phyloP scores from a whole-genome alignment of 768 basidiomycete genomes.

The Suillus variegatus region DNA sequence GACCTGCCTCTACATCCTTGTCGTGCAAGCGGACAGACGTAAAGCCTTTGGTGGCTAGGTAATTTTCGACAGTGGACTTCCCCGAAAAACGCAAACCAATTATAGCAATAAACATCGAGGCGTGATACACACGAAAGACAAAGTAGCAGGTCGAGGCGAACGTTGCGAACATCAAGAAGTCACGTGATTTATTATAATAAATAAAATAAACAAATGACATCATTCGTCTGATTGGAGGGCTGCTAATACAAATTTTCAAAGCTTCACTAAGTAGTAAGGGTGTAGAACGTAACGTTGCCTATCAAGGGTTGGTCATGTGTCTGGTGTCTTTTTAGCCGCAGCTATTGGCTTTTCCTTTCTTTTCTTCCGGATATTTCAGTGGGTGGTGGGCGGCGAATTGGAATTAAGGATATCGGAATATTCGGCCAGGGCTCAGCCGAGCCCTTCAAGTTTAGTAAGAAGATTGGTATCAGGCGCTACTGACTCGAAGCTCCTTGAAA shows the following conservation, averaged over 20 bases:
- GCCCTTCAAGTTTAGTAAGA: conserved; percentile 51
- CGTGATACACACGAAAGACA: neutral
- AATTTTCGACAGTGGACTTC: conserved; percentile 59
- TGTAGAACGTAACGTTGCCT: neutral
- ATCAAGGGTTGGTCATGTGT: neutral
- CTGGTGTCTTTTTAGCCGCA: conserved; percentile 41
- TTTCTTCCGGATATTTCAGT: conserved; percentile 53
- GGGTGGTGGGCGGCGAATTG: conserved; percentile 56
- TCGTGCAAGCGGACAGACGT: conserved; percentile 43
- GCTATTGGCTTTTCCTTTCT: conserved; percentile 52
- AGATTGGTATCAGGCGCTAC: conserved; percentile 41
- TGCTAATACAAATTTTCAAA: too few relatives aligned
- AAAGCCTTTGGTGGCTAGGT: conserved; percentile 62
- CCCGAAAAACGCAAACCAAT: conserved; percentile 65
- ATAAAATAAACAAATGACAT: too few relatives aligned
- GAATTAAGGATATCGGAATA: conserved; percentile 41
- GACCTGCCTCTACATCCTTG: conserved; percentile 22
- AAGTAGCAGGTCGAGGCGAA: neutral
- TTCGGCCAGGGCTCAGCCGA: conserved; percentile 46
- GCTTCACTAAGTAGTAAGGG: neutral
- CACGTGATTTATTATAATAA: neutral
- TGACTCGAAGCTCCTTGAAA: conserved; percentile 17
- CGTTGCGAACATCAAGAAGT: neutral
- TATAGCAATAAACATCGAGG: conserved; percentile 66
- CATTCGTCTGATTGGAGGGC: too few relatives aligned